These are phyloP conservation scores for Yamagishiella unicocca DNA, from an alignment of 139 green algal species.

Conservation along the genomic window DNA sequence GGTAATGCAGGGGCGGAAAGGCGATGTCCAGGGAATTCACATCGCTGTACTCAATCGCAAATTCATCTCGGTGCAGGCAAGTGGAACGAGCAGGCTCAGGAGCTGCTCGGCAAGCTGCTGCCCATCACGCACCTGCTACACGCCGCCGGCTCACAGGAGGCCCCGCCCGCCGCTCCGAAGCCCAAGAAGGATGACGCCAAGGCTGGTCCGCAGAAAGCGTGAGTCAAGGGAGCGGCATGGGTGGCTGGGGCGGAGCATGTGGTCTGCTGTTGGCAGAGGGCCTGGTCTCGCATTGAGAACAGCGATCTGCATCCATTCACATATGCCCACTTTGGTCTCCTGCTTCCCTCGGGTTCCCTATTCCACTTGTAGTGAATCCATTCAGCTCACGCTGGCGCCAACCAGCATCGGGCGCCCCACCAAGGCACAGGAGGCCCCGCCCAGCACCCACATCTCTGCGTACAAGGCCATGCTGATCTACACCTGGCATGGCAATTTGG, in stretches of 20 bases:
- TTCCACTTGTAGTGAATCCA: constrained; percentile 25
- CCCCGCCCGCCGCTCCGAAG: constrained; percentile 45
- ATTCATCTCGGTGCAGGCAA: constrained; percentile 33
- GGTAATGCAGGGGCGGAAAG: background rate
- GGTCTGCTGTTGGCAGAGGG: background rate
- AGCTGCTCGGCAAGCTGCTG: constrained; percentile 63
- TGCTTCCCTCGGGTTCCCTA: background rate
- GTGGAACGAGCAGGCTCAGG: constrained; percentile 59
- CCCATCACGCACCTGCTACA: constrained; percentile 67
- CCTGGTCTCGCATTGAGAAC: background rate
- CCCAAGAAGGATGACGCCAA: constrained; percentile 49
- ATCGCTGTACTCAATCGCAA: background rate
- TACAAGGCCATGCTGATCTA: constrained; percentile 51
- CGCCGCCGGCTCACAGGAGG: constrained; percentile 62
- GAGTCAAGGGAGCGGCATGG: no score
- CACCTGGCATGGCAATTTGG: constrained; percentile 49
- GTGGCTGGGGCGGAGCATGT: background rate
- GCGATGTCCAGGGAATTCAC: background rate
- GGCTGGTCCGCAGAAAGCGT: background rate
- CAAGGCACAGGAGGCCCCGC: background rate
- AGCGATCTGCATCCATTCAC: background rate
- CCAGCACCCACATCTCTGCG: background rate
- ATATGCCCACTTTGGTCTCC: background rate
- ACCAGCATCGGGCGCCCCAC: background rate
- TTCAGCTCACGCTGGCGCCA: constrained; percentile 33